Base-by-base conservation (phyloP, 805 yeast species). In the Yarrowia osloensis region DNA sequence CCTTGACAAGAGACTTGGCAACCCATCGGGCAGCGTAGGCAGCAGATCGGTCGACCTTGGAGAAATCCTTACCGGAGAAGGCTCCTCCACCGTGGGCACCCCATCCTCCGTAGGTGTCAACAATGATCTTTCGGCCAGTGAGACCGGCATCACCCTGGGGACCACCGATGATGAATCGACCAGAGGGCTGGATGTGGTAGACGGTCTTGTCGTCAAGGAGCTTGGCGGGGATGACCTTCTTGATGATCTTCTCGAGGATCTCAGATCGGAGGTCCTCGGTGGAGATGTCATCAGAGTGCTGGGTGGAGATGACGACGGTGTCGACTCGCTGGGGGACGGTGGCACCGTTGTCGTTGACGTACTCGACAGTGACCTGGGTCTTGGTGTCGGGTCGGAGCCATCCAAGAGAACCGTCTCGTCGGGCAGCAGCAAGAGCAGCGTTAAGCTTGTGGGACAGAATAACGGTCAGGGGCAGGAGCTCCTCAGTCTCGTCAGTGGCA, bases 1-100 rank as follows among this genome's bases (percentile, higher is more conserved):
- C 98, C 75, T 86, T 84, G 72, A 95, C 96, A 76, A 95, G 87
- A 67, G 99, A 95, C 86, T 95, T 95, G 80, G 99, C 99, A 76
- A 95, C 98, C 99, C 99, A 95, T 86, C 99, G 92, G 76, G 99
- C 99, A 77, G 99, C 98, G 80, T 95, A 95, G 74, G 99, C 99
- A 79, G 99, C 99, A 72, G 98, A 94, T 85, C 99, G 91, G 82
- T 95, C 99, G 77, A 95, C 99, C 87, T 95, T 95, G 80, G 98
- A 91, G 90, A 91, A 95, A 83, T 95, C 99, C 86, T 95, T 95
- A 82, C 99, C 99, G 72, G 97, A 90, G 92, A 95, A 95, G 72
- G 99, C 99, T 86, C 99, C 99, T 86, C 99, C 99, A 84, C 99
- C 99, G 86, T 95, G 99, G 77, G 99, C 98, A 83, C 99, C 98